Evolutionary conservation across 2,329 filamentous ascomycete genomes (phyloP), one percentile per base, ranked within the genome.

Genomic region (Myriosclerotinia scirpicola): DNA sequence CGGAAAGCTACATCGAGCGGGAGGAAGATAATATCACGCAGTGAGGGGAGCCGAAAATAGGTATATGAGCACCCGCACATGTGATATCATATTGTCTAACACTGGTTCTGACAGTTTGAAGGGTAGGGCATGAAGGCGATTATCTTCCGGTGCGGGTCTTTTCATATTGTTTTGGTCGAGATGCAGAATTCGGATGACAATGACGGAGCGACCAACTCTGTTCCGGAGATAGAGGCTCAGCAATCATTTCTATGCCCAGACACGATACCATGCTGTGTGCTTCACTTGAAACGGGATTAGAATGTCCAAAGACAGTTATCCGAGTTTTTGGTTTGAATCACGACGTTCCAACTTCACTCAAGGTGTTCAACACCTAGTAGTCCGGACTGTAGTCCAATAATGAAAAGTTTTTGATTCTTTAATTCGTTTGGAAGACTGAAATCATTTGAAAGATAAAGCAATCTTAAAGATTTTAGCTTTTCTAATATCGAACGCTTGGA

Each of bases 271-370:
- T 59, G 42, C 9, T 40, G 26, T 48, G 46, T 40, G 54, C 62
- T 65, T 52, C 62, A 65, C 62, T 65, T 59, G 62, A 65, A 59
- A 58, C 62, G 34, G 40, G 4, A 9, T 44, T 46, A 40, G 11
- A 46, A 36, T 36, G 38, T 11, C 14, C 30, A 5, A 34, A 36
- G 11, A 50, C 22, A n/a, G 20, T 30, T 34, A 17, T 46, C 20
- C 48, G 14, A 48, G 14, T 14, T 48, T 60, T 38, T 38, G 5
- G 12, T 15, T 20, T 26, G 44, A 26, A 60, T 22, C 17, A 60
- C 30, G 20, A 22, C 3, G 1, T 26, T 22, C 56, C n/a, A 12
- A 59, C 26, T 48, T 46, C 11, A 5, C 56, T 46, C 22, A 30
- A 11, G 26, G 17, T 9, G n/a, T 17, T 17, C 6, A 53, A 26